Conservation (phyloP, 2,329 filamentous ascomycete species). For the Diaporthe helianthi region DNA sequence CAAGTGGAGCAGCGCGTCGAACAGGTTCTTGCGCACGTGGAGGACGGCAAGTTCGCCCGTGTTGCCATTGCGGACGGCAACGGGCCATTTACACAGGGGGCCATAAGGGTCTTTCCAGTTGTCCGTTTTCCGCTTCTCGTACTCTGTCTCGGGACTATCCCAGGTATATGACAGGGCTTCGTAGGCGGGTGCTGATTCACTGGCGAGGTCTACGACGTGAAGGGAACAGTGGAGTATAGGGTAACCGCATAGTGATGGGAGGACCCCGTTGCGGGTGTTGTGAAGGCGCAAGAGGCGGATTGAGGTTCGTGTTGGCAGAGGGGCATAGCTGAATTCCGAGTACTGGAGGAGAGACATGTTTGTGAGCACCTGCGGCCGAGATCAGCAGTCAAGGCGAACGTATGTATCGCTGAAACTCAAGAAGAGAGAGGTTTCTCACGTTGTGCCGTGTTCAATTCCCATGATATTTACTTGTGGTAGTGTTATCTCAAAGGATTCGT, state of each 20-base stretch:
- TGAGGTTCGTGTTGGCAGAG: background rate
- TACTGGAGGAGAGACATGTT: slow-evolving; percentile 7
- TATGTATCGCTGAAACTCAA: background rate
- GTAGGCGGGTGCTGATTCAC: slow-evolving; percentile 36
- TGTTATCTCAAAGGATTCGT: too few relatives aligned
- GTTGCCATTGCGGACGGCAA: background rate
- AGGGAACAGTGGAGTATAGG: slow-evolving; percentile 11
- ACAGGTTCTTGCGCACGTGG: slow-evolving; percentile 22
- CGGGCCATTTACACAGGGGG: slow-evolving; percentile 18
- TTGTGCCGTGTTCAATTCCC: too few relatives aligned
- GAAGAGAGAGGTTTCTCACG: background rate
- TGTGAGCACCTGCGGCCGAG: background rate
- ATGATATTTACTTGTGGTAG: background rate
- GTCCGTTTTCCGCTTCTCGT: slow-evolving; percentile 7
- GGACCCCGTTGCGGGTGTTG: slow-evolving; percentile 2
- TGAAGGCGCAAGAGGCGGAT: slow-evolving; percentile 23
- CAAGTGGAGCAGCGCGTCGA: slow-evolving; percentile 16
- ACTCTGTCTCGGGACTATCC: slow-evolving; percentile 23
- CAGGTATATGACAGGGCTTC: slow-evolving; percentile 36
- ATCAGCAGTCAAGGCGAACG: background rate
- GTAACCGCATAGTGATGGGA: background rate
- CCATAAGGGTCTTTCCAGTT: slow-evolving; percentile 26
- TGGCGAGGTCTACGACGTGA: slow-evolving; percentile 12
- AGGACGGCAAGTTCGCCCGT: background rate
- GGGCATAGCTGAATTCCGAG: slow-evolving; percentile 8